Evolutionary conservation across 305 asterid species (phyloP), one percentile per base, ranked within the genome.

Genomic region (Petunia hybrid): DNA sequence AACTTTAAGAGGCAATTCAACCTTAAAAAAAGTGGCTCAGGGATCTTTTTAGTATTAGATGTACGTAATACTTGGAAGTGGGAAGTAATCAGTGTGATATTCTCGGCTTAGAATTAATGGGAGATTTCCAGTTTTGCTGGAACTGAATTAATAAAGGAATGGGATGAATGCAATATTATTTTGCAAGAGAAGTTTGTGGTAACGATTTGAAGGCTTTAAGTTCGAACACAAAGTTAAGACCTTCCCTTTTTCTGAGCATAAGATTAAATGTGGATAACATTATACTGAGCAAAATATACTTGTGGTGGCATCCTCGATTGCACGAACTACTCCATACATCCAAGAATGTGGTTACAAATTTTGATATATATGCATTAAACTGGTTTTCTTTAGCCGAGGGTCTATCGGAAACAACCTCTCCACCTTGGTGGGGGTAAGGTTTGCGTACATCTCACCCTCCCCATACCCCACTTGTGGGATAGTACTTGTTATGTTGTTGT

Each of bases 121-220:
- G 77, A 31, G 43, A 71, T 48, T 46, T 46, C 62, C 35, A 61
- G 45, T 71, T 46, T 70, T 48, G 31, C 6, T 48, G 43, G 61
- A 31, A 48, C 38, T 71, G 77, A 46, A 46, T 10, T 46, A 71
- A 22, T 8, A 14, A 71, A 10, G 41, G 22, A 10, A 31, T 35
- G 12, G 62, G 78, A 43, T 71, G 62, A 71, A 71, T 48, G 10
- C 2, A 70, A 71, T 71, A n/a, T 71, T 71, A 5, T 46, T 31
- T 46, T 46, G 12, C 22, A 2, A 5, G 10, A 71, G 35, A 46
- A 10, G 12, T 71, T 70, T 2, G 5, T 31, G 31, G 61, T 38
- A 35, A 48, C 31, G 61, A 71, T 71, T 45, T 31, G 35, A 71
- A 35, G 10, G 4, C 51, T 13, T 2, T 14, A 40, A 66, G 10